These are phyloP conservation scores for Rosa persica DNA, from an alignment of 306 rosid genomes.

Conservation along the genomic window DNA sequence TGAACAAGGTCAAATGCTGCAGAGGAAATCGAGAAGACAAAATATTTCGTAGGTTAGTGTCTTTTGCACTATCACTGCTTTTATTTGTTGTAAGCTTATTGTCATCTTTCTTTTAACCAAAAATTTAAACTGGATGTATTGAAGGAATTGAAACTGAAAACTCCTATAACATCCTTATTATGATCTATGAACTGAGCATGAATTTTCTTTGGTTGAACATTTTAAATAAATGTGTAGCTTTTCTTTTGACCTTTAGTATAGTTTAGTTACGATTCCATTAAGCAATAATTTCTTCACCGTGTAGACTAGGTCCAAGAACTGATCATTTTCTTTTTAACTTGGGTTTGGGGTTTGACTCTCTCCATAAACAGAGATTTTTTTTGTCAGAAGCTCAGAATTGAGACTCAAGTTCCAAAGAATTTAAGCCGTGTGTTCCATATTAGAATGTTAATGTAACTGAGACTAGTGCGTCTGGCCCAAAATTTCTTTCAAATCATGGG, in stretches of 20 bases:
- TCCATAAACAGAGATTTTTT: neutral
- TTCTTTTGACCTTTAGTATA: neutral
- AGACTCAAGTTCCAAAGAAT: neutral
- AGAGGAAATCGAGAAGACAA: neutral
- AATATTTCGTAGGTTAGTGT: neutral
- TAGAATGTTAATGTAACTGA: neutral
- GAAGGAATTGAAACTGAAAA: neutral
- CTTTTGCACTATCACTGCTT: neutral
- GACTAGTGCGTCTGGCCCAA: neutral
- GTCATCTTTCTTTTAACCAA: neutral
- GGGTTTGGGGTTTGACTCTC: neutral
- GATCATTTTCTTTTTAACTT: neutral
- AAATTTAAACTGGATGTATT: neutral
- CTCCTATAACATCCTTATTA: neutral
- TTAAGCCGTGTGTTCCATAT: neutral
- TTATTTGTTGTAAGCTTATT: neutral
- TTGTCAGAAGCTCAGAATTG: neutral
- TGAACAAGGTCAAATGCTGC: neutral
- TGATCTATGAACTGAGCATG: neutral
- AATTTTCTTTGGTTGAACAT: neutral
- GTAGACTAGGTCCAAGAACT: neutral
- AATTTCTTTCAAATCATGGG: neutral
- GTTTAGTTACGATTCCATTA: neutral
- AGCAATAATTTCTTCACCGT: neutral
- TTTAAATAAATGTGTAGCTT: neutral